Base-by-base conservation (phyloP, 225 moss, liverwort and hornwort species). In the Bryoerythrophyllum caledonicum region DNA sequence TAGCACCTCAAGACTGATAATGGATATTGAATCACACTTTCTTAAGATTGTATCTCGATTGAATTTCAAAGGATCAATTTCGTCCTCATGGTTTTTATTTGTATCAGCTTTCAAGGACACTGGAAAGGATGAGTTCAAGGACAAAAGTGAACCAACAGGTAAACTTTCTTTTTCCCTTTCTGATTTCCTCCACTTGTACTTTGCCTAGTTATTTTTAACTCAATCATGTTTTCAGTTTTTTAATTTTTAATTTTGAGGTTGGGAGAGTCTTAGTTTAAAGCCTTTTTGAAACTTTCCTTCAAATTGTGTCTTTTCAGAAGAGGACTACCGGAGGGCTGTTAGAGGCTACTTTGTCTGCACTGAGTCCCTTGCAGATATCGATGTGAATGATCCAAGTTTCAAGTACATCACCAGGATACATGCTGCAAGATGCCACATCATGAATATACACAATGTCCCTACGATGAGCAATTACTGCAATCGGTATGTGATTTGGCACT, bases 291-390 rank as follows among this genome's bases (percentile, higher is more conserved):
- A 20, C 26, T 66, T 16, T 78, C 38, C n/a, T 32, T 41, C n/a
- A 38, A 35, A n/a, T 58, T 65, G 65, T 37, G 65, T 62, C 4
- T 21, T 40, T 61, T n/a, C 71, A 71, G 71, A 59, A 28, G 71
- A 43, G 43, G 71, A 71, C 43, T 60, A n/a, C 59, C 44, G 44
- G 43, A 71, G 72, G 54, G 76, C 83, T 76, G 80, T 83, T 10
- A 80, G 79, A 32, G 79, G 83, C 49, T 73, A 63, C 51, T 83
- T 83, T 68, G 75, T 80, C 68, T 83, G 83, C 72, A 80, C 83
- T 0, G 79, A 83, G 48, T 83, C 83, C 62, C 72, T 83, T 34
- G 83, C 83, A 68, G 84, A 84, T 53, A 64, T 77, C 63, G 84
- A 80, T 63, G 55, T 84, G 37, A 46, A 52, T 30, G 84, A 84